A percentile compares a stretch with the other conserved stretches of the same genome.
phyloP scores from a whole-genome alignment of 306 rosid species.

The Dalbergia cultrata region DNA sequence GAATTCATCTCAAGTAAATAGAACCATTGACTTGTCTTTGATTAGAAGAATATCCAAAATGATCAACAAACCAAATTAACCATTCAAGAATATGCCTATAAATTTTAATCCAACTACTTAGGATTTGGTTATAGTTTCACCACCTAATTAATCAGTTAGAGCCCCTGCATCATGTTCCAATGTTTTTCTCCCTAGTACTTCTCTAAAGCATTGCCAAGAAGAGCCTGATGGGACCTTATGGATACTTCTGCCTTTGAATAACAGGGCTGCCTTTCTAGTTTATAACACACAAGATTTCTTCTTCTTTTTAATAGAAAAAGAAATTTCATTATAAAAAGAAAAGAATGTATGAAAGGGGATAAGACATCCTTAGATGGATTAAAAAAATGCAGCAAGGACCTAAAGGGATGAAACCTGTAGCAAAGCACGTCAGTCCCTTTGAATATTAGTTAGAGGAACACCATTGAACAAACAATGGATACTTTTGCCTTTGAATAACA shows the following conservation, averaged over 20 bases:
- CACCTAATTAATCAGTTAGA: constrained; percentile 19
- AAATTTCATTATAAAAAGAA: no score
- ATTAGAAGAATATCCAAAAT: constrained; percentile 26
- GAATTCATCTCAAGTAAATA: constrained; percentile 11
- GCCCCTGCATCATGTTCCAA: constrained; percentile 23
- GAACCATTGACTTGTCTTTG: constrained; percentile 16
- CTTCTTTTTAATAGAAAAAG: no score
- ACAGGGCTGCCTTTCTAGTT: constrained; percentile 13
- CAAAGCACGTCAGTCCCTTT: no score
- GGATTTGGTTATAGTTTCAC: constrained; percentile 28
- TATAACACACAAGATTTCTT: not conserved
- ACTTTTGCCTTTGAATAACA: no score
- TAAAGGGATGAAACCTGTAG: no score
- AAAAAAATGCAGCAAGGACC: no score
- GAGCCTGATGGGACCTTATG: not conserved
- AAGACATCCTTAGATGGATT: no score
- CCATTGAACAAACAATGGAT: no score
- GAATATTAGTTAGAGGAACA: no score
- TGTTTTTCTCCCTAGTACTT: constrained; percentile 1
- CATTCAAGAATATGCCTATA: constrained; percentile 22
- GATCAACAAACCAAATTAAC: constrained; percentile 39
- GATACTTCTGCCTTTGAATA: not conserved
- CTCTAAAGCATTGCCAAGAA: constrained; percentile 8
- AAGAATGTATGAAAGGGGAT: no score
- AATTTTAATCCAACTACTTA: constrained; percentile 4